phyloP scores from a whole-genome alignment of 2,329 filamentous ascomycete genomes.

The Alternaria atra region DNA sequence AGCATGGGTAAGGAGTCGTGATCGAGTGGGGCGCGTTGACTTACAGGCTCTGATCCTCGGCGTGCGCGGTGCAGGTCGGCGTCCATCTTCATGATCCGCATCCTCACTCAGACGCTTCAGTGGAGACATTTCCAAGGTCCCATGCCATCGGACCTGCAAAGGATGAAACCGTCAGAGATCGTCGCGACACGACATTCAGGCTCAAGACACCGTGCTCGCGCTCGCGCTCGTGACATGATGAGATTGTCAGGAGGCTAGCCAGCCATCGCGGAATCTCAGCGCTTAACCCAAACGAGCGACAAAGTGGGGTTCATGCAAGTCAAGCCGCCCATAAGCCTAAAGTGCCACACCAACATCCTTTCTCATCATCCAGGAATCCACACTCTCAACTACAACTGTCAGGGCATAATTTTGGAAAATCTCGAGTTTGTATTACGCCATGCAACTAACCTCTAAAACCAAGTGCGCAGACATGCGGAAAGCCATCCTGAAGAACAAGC shows the following conservation, averaged over 20 bases:
- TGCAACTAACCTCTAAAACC: too few relatives aligned
- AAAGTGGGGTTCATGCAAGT: background rate
- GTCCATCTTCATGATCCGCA: constrained; percentile 39
- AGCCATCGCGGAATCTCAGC: background rate
- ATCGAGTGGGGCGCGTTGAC: constrained; percentile 7
- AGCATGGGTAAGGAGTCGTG: background rate
- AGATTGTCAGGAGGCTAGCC: constrained; percentile 8
- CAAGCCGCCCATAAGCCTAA: background rate
- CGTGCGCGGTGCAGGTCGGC: constrained; percentile 36
- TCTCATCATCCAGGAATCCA: background rate
- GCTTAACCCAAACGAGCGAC: background rate
- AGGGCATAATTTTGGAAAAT: background rate
- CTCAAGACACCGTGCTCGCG: background rate
- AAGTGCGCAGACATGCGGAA: too few relatives aligned
- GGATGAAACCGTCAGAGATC: constrained; percentile 16
- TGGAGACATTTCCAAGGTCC: constrained; percentile 74
- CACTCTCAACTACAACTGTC: background rate
- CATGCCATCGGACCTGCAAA: constrained; percentile 55
- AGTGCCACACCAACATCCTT: background rate
- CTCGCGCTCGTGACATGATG: constrained; percentile 9
- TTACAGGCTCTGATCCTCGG: constrained; percentile 41
- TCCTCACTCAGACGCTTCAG: constrained; percentile 43
- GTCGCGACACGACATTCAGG: constrained; percentile 7
- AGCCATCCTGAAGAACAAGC: too few relatives aligned
- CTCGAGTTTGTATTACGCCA: too few relatives aligned